Percentiles rank a stretch among this genome's conserved stretches.
Conservation (phyloP, 352 stramenopile species). For the Pythium sp. region DNA sequence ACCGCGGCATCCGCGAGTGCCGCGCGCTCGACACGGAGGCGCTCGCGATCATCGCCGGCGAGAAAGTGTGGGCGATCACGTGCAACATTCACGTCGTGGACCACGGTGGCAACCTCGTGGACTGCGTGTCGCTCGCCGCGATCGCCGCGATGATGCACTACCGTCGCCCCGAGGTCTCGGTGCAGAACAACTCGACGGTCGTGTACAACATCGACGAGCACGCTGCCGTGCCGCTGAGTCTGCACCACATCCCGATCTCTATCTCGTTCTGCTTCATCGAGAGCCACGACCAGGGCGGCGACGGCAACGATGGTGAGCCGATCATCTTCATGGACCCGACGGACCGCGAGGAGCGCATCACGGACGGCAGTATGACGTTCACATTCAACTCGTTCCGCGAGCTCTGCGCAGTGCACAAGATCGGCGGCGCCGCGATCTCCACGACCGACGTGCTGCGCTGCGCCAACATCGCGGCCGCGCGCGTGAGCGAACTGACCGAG, state of each 20-base stretch:
- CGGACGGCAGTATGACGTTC: constrained; percentile 85
- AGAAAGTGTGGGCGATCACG: constrained; percentile 93
- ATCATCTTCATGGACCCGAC: constrained; percentile 89
- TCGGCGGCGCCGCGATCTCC: constrained; percentile 75
- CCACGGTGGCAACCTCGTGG: constrained; percentile 90
- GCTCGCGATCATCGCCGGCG: constrained; percentile 90
- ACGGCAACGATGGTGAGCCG: constrained; percentile 25
- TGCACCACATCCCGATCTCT: constrained; percentile 95
- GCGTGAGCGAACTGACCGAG: constrained; percentile 72
- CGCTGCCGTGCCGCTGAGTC: constrained; percentile 88
- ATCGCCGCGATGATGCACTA: constrained; percentile 94
- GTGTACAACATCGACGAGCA: constrained; percentile 88
- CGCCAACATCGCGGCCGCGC: constrained; percentile 73
- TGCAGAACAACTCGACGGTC: constrained; percentile 46
- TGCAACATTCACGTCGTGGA: constrained; percentile 92
- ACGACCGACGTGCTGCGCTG: constrained; percentile 68
- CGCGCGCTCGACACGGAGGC: constrained; percentile 93
- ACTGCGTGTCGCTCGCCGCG: constrained; percentile 90
- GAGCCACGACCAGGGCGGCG: constrained; percentile 23
- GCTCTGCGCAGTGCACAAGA: constrained; percentile 89
- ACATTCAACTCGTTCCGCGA: constrained; percentile 92
- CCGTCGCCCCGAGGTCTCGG: constrained; percentile 87
- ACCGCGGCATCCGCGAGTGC: constrained; percentile 90
- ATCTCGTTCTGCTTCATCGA: constrained; percentile 91
- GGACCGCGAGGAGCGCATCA: constrained; percentile 87